Percentiles rank a stretch among this genome's conserved stretches.
phyloP scores from a whole-genome alignment of 1,284 basidiomycete genomes.

The Laetiporus sulphureus region DNA sequence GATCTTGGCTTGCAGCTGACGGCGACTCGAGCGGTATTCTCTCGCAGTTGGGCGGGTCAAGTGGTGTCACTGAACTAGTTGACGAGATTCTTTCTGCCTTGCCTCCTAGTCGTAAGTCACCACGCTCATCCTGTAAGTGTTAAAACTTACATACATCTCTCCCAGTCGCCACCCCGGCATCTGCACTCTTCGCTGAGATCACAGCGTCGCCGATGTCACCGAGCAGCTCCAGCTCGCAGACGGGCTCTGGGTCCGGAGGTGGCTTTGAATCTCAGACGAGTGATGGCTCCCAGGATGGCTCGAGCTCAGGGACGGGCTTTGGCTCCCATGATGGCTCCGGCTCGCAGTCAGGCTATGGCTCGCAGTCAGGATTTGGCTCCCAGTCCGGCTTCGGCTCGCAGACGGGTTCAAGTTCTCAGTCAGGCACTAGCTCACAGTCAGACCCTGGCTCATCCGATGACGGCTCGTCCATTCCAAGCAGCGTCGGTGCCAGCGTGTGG shows the following conservation, averaged over 20 bases:
- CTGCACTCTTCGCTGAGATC: background rate
- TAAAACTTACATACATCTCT: background rate
- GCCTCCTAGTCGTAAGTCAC: conserved; percentile 3
- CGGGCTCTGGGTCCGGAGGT: too few relatives aligned
- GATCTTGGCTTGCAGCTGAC: background rate
- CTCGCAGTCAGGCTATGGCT: too few relatives aligned
- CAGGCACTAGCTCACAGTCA: too few relatives aligned
- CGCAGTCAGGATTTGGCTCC: too few relatives aligned
- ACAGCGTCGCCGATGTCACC: background rate
- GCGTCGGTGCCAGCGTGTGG: too few relatives aligned
- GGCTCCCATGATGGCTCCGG: background rate
- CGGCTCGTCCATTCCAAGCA: too few relatives aligned
- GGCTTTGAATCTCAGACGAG: too few relatives aligned
- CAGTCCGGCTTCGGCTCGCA: too few relatives aligned
- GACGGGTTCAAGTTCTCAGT: too few relatives aligned
- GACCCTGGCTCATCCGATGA: too few relatives aligned
- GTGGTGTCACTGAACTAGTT: background rate
- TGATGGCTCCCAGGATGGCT: too few relatives aligned
- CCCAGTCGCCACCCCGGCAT: conserved; percentile 3
- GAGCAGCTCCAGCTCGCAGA: too few relatives aligned
- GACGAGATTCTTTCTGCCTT: conserved; percentile 3
- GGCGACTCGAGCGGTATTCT: background rate
- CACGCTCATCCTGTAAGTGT: background rate
- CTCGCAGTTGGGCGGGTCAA: background rate
- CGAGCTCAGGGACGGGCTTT: background rate